Base-by-base conservation (phyloP, 306 rosid species). In the Neltuma alba region DNA sequence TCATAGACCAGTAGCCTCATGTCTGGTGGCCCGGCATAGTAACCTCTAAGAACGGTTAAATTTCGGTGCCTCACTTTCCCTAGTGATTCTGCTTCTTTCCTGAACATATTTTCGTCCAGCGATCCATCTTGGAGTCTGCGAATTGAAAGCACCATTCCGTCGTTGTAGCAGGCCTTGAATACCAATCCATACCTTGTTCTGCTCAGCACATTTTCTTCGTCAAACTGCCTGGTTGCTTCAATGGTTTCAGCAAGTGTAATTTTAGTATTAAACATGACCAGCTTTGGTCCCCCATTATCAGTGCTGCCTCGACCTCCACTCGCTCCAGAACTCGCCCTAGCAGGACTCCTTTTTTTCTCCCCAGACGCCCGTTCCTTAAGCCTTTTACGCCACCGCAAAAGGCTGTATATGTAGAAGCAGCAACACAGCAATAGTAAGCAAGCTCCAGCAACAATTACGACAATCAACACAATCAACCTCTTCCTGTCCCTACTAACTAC, bases 131-230 rank as follows among this genome's bases (percentile, higher is more conserved):
- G 89, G 72, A 94, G 96, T 66, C 94, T 91, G 65, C 98, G 97
- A 76, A 94, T 85, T 1, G 97, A 87, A 23, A 94, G 94, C 81
- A 94, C 98, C 92, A 89, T 94, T 76, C 98, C 98, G 65, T 94
- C 98, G 36, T 85, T 87, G 82, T 94, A 94, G 42, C 93, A 86
- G 14, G 98, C 98, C 78, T 94, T 94, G 88, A 94, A 94, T 72
- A 89, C 92, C 83, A 94, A 33, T 27, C 98, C 98, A 33, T 81
- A 84, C 44, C 94, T 82, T 33, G 97, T 87, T 81, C 98, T 86
- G 89, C 94, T 90, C 27, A 94, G 89, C 73, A 94, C 98, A n/a
- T 94, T 94, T 75, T 94, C 98, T 85, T 94, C 98, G 1, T 92
- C 98, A 27, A 94, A 94, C 75, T 94, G 98, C 65, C 98, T 82